Evolutionary conservation across 2,329 filamentous ascomycete species (phyloP).

Genomic region (Setomelanomma holmii): DNA sequence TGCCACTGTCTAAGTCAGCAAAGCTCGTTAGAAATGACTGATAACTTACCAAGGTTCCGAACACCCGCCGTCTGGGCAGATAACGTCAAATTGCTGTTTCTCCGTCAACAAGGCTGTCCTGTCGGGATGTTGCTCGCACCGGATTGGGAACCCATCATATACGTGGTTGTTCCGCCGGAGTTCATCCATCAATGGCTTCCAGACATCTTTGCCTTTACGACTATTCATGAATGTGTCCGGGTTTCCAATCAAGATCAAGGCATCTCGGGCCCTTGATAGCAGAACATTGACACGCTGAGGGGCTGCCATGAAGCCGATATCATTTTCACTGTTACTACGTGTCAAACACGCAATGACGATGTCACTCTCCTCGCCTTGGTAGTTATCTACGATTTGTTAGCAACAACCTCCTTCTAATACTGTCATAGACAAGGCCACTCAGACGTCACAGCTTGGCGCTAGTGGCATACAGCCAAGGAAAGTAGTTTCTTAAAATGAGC

Average conservation of each 20-base stretch:
- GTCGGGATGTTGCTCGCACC: slow-evolving; percentile 43
- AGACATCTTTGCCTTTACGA: slow-evolving; percentile 64
- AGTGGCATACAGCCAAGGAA: too few relatives aligned
- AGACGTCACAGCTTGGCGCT: too few relatives aligned
- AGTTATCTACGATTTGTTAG: slow-evolving; percentile 66
- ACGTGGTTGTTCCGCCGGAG: slow-evolving; percentile 59
- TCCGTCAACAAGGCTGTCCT: slow-evolving; percentile 55
- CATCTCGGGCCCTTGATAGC: slow-evolving; percentile 70
- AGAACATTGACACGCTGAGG: slow-evolving; percentile 74
- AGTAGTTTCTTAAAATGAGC: too few relatives aligned
- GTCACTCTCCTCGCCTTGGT: slow-evolving; percentile 78
- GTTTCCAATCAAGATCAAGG: slow-evolving; percentile 74
- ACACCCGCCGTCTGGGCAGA: slow-evolving; percentile 76
- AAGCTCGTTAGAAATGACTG: not conserved
- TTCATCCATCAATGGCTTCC: slow-evolving; percentile 64
- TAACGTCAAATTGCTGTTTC: slow-evolving; percentile 65
- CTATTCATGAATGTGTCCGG: slow-evolving; percentile 69
- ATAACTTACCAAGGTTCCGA: slow-evolving; percentile 64
- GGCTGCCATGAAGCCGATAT: slow-evolving; percentile 74
- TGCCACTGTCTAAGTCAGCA: slow-evolving; percentile 51
- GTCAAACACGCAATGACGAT: slow-evolving; percentile 74
- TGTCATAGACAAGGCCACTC: not conserved
- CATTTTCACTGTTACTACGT: slow-evolving; percentile 66
- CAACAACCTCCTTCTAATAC: not conserved
- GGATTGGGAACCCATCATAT: slow-evolving; percentile 49